Evolutionary conservation across 1,284 basidiomycete species (phyloP).

Genomic region (Ustilago sp.): DNA sequence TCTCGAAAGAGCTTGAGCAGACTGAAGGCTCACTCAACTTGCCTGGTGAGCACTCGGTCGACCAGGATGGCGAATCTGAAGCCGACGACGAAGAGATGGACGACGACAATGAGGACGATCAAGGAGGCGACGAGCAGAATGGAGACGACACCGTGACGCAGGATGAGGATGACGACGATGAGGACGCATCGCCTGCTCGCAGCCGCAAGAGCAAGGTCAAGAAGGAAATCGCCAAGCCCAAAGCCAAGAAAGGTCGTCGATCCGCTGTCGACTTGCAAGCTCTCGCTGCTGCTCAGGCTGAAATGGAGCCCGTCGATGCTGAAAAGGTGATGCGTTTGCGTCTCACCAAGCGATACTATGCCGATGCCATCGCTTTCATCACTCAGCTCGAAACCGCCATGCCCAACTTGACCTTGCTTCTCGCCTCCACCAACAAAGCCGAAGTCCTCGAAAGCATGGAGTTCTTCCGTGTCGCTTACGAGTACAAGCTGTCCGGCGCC

Average conservation of each 20-base stretch:
- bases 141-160: slow-evolving; percentile 36
- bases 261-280: slow-evolving; percentile 70
- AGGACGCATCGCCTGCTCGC: slow-evolving; percentile 21
- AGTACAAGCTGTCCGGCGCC: slow-evolving; percentile 80
- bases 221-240: slow-evolving; percentile 18
- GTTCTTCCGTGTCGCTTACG: slow-evolving; percentile 87
- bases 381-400: slow-evolving; percentile 82
- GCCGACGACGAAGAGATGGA: slow-evolving; percentile 70
- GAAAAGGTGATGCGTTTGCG: slow-evolving; percentile 76
- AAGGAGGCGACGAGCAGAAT: slow-evolving; percentile 18
- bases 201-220: slow-evolving; percentile 13
- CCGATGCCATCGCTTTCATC: slow-evolving; percentile 88
- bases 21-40: slow-evolving; percentile 60
- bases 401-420: slow-evolving; percentile 80
- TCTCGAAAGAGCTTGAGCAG: slow-evolving; percentile 74
- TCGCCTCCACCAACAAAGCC: slow-evolving; percentile 90
- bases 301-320: slow-evolving; percentile 59
- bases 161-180: slow-evolving; percentile 23
- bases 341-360: slow-evolving; percentile 87
- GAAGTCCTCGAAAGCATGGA: slow-evolving; percentile 96
- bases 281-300: slow-evolving; percentile 54
- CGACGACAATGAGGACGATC: slow-evolving; percentile 44
- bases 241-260: slow-evolving; percentile 67
- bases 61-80: slow-evolving; percentile 69
- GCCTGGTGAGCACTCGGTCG: slow-evolving; percentile 57